phyloP scores from a whole-genome alignment of 371 early-diverging fungal species.

The Umbelopsis sp. region DNA sequence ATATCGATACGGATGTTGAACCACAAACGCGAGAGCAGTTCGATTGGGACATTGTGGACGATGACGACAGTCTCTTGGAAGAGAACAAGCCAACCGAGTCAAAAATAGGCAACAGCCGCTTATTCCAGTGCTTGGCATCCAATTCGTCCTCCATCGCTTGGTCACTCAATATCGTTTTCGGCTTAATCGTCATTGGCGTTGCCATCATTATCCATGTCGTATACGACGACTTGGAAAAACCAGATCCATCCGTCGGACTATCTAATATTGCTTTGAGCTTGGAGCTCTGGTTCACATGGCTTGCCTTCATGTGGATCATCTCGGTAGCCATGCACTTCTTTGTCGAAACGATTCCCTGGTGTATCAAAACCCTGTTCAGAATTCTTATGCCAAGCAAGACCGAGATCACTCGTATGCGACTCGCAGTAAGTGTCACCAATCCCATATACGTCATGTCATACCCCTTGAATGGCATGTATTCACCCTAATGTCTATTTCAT shows the following conservation, averaged over 20 bases:
- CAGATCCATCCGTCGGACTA: not conserved
- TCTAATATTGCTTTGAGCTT: conserved; percentile 1
- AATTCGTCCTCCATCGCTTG: conserved; percentile 9
- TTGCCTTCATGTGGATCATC: conserved; percentile 20
- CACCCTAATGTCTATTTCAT: not conserved
- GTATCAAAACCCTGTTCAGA: not conserved
- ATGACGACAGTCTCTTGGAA: conserved; percentile 7
- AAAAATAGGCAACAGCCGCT: not conserved
- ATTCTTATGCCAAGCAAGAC: conserved; percentile 5
- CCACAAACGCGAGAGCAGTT: not conserved
- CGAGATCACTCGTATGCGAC: conserved; percentile 18
- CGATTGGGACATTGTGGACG: conserved; percentile 5
- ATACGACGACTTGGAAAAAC: conserved; percentile 1
- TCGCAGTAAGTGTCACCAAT: conserved; percentile 12
- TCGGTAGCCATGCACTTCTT: conserved; percentile 12
- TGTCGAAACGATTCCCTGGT: conserved; percentile 19
- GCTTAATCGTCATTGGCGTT: conserved; percentile 1
- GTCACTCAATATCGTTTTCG: conserved; percentile 5
- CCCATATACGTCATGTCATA: too few relatives aligned
- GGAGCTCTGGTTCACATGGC: conserved; percentile 20
- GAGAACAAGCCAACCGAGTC: not conserved
- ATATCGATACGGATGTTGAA: not conserved
- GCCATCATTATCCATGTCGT: conserved; percentile 5
- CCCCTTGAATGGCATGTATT: not conserved
- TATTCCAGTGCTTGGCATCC: conserved; percentile 2